These are phyloP conservation scores for Diaporthe longicolla DNA, from an alignment of 2,329 filamentous ascomycete genomes.

Conservation along the genomic window DNA sequence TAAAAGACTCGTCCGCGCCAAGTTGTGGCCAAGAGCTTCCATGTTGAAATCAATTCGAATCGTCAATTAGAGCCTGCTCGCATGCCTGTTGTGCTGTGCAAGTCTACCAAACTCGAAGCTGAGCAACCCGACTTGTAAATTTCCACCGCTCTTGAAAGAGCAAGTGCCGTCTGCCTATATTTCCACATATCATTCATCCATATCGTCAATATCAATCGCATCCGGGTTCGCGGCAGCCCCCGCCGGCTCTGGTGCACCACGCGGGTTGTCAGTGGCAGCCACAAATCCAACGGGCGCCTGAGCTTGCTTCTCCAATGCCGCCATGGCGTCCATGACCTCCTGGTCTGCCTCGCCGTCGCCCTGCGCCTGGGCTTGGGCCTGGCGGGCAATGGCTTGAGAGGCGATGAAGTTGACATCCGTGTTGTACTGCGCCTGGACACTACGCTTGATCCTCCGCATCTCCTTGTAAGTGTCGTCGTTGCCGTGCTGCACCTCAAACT, in stretches of 20 bases:
- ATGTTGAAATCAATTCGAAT: constrained; percentile 25
- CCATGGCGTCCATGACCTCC: constrained; percentile 85
- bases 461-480: constrained; percentile 99
- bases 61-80: constrained; percentile 12
- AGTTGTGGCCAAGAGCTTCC: neutral
- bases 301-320: constrained; percentile 88
- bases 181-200: constrained; percentile 69
- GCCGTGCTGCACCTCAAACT: constrained; percentile 96
- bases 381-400: constrained; percentile 90
- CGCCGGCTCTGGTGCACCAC: constrained; percentile 63
- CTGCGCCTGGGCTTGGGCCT: constrained; percentile 67
- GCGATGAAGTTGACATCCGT: constrained; percentile 99
- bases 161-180: constrained; percentile 24
- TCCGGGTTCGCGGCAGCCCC: constrained; percentile 80
- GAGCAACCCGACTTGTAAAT: constrained; percentile 7
- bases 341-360: constrained; percentile 60
- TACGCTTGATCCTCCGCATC: constrained; percentile 97
- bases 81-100: constrained; percentile 11
- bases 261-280: constrained; percentile 81
- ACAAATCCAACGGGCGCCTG: constrained; percentile 92
- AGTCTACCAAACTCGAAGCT: neutral
- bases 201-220: constrained; percentile 83
- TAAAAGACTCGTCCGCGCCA: neutral
- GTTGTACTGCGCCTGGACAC: constrained; percentile 97
- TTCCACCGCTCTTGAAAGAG: constrained; percentile 14